Percentiles rank a stretch among this genome's conserved stretches.
Conservation (phyloP, 805 yeast genomes). For the Pichia insulana region DNA sequence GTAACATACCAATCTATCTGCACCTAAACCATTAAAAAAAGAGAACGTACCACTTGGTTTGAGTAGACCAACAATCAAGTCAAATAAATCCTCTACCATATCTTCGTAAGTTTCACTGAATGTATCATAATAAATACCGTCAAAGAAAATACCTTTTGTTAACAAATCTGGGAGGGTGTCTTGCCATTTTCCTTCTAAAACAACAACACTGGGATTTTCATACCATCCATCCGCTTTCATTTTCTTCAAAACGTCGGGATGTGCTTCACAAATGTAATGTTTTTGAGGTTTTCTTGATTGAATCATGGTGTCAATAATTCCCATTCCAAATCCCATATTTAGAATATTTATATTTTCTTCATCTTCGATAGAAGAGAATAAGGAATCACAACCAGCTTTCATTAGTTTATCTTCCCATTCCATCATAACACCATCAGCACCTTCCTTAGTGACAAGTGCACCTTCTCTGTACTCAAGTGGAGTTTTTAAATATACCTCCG, state of each 20-base stretch:
- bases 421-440: conserved; percentile 94
- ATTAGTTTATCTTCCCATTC: conserved; percentile 84
- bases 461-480: conserved; percentile 59
- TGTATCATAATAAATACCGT: conserved; percentile 91
- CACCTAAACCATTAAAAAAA: conserved; percentile 87
- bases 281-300: conserved; percentile 47
- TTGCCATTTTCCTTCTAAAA: conserved; percentile 91
- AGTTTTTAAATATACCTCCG: conserved; percentile 54
- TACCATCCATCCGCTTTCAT: conserved; percentile 76
- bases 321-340: conserved; percentile 96
- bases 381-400: conserved; percentile 68
- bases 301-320: conserved; percentile 80
- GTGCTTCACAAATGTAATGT: conserved; percentile 91
- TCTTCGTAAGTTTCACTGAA: conserved; percentile 87
- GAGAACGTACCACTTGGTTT: conserved; percentile 81
- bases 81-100: conserved; percentile 72
- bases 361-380: conserved; percentile 41
- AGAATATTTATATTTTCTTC: conserved; percentile 42
- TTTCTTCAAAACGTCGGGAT: conserved; percentile 76
- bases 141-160: conserved; percentile 61
- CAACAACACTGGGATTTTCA: conserved; percentile 58
- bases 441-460: conserved; percentile 62
- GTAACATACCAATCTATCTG: conserved; percentile 64
- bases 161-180: conserved; percentile 61
- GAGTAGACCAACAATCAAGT: conserved; percentile 69